Percentiles rank a stretch among this genome's conserved stretches.
These are phyloP conservation scores for Puccinellia tenuiflora DNA, from an alignment of 176 grass and related monocot genomes.

Conservation along the genomic window DNA sequence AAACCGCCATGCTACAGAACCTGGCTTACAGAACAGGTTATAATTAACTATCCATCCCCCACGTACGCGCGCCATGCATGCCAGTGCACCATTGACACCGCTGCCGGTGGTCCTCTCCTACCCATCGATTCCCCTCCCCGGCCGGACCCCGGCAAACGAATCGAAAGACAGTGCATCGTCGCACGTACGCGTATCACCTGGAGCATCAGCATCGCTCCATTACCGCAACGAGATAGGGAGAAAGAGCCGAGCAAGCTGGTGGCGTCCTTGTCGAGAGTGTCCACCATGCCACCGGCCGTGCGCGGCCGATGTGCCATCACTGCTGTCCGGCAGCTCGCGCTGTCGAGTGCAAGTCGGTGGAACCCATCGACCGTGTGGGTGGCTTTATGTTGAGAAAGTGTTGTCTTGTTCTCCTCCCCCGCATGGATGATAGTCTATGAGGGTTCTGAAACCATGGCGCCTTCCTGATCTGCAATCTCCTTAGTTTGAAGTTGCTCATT, in stretches of 20 bases:
- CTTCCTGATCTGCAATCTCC: too few species aligned
- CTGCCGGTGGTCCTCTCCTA: conserved; percentile 20
- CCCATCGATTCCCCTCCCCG: not conserved
- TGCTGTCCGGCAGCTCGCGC: conserved; percentile 3
- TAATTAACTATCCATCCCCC: not conserved
- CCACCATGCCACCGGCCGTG: conserved; percentile 5
- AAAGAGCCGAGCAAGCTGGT: not conserved
- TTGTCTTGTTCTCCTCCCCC: not conserved
- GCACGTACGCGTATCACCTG: conserved; percentile 19
- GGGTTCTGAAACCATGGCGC: not conserved
- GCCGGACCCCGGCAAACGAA: not conserved
- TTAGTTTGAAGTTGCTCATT: too few species aligned
- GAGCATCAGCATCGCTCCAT: not conserved
- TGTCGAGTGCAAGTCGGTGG: not conserved
- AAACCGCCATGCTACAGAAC: not conserved
- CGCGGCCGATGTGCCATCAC: conserved; percentile 4
- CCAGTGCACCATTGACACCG: not conserved
- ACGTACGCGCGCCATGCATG: not conserved
- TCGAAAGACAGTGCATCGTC: not conserved
- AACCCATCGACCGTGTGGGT: not conserved
- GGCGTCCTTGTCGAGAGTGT: conserved; percentile 11
- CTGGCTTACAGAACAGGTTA: not conserved
- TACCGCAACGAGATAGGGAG: not conserved
- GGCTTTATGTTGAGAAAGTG: not conserved
- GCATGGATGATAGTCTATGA: not conserved